A percentile compares a stretch with the other conserved stretches of the same genome.
These are phyloP conservation scores for Coniochaeta sp. DNA, from an alignment of 2,329 filamentous ascomycete genomes.

Conservation along the genomic window DNA sequence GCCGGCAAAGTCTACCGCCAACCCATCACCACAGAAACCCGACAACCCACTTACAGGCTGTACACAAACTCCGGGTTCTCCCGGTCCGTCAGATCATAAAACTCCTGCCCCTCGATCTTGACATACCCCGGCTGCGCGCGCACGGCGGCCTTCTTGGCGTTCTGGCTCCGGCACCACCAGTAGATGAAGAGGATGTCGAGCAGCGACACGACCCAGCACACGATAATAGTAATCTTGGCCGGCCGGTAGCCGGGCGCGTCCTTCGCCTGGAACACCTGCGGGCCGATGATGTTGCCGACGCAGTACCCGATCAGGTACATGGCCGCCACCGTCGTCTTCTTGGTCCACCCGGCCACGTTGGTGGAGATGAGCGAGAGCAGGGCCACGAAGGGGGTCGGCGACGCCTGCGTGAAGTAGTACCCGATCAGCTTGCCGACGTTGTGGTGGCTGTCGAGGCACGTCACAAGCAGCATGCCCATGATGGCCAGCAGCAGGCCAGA, in stretches of 20 bases:
- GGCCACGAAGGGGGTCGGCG: slow-evolving; percentile 55
- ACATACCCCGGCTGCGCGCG: slow-evolving; percentile 47
- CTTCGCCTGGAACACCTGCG: slow-evolving; percentile 47
- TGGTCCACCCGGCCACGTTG: slow-evolving; percentile 51
- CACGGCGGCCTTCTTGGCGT: slow-evolving; percentile 47
- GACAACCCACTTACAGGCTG: slow-evolving; percentile 29
- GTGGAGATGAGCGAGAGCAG: slow-evolving; percentile 55
- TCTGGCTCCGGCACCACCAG: slow-evolving; percentile 52
- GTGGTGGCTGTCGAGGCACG: slow-evolving; percentile 51
- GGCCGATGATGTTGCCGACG: slow-evolving; percentile 50
- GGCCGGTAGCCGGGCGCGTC: slow-evolving; percentile 54
- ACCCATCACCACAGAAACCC: neutral
- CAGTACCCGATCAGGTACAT: slow-evolving; percentile 45
- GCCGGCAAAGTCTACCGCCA: too few species aligned
- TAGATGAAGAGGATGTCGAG: slow-evolving; percentile 54
- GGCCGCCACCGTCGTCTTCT: slow-evolving; percentile 51
- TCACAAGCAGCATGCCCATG: slow-evolving; percentile 58
- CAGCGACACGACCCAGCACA: slow-evolving; percentile 47
- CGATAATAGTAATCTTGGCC: slow-evolving; percentile 56
- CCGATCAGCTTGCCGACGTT: slow-evolving; percentile 52
- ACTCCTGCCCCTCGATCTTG: slow-evolving; percentile 61
- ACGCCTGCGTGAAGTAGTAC: slow-evolving; percentile 58
- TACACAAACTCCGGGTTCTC: slow-evolving; percentile 62
- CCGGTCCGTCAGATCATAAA: slow-evolving; percentile 56
- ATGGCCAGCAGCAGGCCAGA: slow-evolving; percentile 44